These are phyloP conservation scores for Suhomyces faveliae DNA, from an alignment of 805 yeast genomes.

Conservation along the genomic window DNA sequence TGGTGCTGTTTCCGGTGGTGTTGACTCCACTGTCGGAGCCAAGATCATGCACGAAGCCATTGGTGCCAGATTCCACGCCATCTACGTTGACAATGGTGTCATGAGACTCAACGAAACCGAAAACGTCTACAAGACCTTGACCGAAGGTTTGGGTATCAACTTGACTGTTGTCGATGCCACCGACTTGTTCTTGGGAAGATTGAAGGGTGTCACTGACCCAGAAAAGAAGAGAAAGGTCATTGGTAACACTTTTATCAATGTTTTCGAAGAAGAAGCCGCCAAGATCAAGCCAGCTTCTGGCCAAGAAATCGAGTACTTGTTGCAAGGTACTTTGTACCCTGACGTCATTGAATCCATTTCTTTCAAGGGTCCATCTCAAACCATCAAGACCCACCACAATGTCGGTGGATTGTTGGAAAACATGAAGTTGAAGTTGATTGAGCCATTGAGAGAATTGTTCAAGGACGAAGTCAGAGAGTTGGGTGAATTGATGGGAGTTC, in stretches of 20 bases:
- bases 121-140: slow-evolving; percentile 82
- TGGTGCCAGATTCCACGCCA: slow-evolving; percentile 98
- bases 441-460: slow-evolving; percentile 97
- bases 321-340: slow-evolving; percentile 97
- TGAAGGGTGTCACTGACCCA: slow-evolving; percentile 95
- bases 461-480: slow-evolving; percentile 97
- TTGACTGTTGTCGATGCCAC: slow-evolving; percentile 92
- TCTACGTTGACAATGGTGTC: slow-evolving; percentile 96
- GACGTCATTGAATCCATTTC: slow-evolving; percentile 98
- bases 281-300: slow-evolving; percentile 87
- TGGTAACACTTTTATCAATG: slow-evolving; percentile 96
- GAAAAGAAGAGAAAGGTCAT: slow-evolving; percentile 98
- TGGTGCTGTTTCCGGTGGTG: slow-evolving; percentile 99
- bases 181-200: slow-evolving; percentile 80
- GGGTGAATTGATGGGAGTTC: slow-evolving; percentile 92
- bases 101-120: slow-evolving; percentile 93
- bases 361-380: slow-evolving; percentile 99
- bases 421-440: slow-evolving; percentile 97
- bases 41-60: slow-evolving; percentile 97
- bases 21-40: slow-evolving; percentile 98
- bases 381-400: slow-evolving; percentile 98
- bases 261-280: slow-evolving; percentile 94
- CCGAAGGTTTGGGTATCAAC: slow-evolving; percentile 92
- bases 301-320: slow-evolving; percentile 84
- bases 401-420: slow-evolving; percentile 97